Conservation (phyloP, 805 yeast genomes). For the Saturnispora besseyi region DNA sequence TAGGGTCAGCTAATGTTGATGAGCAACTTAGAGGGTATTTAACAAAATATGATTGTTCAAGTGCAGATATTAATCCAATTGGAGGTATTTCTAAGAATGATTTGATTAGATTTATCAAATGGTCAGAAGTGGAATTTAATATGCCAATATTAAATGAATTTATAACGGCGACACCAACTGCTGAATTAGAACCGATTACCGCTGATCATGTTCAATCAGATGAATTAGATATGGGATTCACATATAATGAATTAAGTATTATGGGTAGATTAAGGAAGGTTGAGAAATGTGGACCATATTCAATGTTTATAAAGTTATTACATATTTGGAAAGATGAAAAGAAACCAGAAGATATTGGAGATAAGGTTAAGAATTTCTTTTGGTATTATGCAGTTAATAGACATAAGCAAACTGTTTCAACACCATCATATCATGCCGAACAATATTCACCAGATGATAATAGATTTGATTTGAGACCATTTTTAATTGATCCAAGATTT, state of each 20-base stretch:
- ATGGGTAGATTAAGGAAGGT: conserved; percentile 90
- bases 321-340: conserved; percentile 88
- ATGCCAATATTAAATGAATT: conserved; percentile 73
- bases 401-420: conserved; percentile 94
- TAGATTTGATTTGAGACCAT: conserved; percentile 93
- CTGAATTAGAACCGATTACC: conserved; percentile 95
- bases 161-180: conserved; percentile 90
- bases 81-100: conserved; percentile 98
- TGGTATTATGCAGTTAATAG: conserved; percentile 91
- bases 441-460: conserved; percentile 98
- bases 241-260: conserved; percentile 84
- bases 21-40: conserved; percentile 92
- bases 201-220: conserved; percentile 89
- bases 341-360: conserved; percentile 79
- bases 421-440: conserved; percentile 97
- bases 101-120: conserved; percentile 73
- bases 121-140: conserved; percentile 61
- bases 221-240: conserved; percentile 97
- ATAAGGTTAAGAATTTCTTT: conserved; percentile 86
- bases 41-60: conserved; percentile 94
- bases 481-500: conserved; percentile 81
- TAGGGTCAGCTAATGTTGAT: conserved; percentile 96
- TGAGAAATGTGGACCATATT: conserved; percentile 92
- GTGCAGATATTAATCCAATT: conserved; percentile 96
- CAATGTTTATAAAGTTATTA: conserved; percentile 81